Conservation (phyloP, 805 yeast genomes). For the Allodekkera sacchari region DNA sequence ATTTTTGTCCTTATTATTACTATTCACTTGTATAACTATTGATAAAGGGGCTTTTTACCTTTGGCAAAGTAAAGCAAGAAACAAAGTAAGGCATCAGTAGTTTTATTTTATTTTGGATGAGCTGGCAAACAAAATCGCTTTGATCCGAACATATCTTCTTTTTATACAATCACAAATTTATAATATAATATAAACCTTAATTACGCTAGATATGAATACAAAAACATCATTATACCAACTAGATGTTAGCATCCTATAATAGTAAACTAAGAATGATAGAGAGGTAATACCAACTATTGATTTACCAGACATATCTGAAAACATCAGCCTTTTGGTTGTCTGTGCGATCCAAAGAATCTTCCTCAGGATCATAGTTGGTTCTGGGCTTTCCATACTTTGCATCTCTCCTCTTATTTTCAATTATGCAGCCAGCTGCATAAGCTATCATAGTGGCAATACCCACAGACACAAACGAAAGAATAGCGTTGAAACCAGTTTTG, state of each 20-base stretch:
- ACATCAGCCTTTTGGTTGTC: neutral
- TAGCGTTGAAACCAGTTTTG: constrained; percentile 48
- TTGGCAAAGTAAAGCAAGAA: too few relatives aligned
- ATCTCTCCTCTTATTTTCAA: constrained; percentile 44
- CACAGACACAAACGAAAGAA: constrained; percentile 17
- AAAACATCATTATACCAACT: neutral
- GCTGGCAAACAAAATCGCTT: too few relatives aligned
- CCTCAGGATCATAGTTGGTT: neutral
- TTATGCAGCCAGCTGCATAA: constrained; percentile 12
- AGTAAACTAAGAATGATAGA: too few relatives aligned
- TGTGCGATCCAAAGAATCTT: neutral
- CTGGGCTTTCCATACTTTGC: constrained; percentile 18
- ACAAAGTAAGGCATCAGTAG: too few relatives aligned
- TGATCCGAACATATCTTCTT: too few relatives aligned
- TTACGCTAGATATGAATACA: neutral
- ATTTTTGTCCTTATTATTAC: too few relatives aligned
- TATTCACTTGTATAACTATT: too few relatives aligned
- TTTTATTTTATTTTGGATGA: too few relatives aligned
- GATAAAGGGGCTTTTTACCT: too few relatives aligned
- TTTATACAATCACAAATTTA: too few relatives aligned
- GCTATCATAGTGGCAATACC: constrained; percentile 11
- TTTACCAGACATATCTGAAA: constrained; percentile 1
- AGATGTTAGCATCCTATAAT: too few relatives aligned
- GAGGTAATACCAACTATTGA: too few relatives aligned
- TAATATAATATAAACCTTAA: neutral